A percentile compares a stretch with the other conserved stretches of the same genome.
phyloP scores from a whole-genome alignment of 2,329 filamentous ascomycete species.

The Chaetomiaceae sp. region DNA sequence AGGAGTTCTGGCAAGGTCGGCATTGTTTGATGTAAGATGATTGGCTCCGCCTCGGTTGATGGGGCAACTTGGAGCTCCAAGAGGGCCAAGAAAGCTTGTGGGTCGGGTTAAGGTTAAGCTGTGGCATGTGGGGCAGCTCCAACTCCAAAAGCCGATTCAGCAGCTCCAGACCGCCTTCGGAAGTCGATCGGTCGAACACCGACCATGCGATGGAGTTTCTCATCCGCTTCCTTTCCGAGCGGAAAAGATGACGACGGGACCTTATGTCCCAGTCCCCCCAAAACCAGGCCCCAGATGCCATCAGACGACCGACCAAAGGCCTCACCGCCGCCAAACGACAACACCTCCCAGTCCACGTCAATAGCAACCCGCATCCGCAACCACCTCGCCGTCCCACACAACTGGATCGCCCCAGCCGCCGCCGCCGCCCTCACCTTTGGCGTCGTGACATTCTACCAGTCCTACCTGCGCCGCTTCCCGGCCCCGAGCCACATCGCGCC shows the following conservation, averaged over 20 bases:
- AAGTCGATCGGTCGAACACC: not conserved
- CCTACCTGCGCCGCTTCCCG: slow-evolving; percentile 80
- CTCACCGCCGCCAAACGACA: slow-evolving; percentile 4
- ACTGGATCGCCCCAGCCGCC: slow-evolving; percentile 49
- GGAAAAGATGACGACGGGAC: slow-evolving; percentile 14
- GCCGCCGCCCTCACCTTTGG: slow-evolving; percentile 51
- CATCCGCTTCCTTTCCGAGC: slow-evolving; percentile 11
- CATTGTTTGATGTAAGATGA: not conserved
- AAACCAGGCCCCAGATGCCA: slow-evolving; percentile 3
- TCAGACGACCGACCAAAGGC: not conserved
- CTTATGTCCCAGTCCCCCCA: not conserved
- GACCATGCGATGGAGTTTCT: slow-evolving; percentile 25
- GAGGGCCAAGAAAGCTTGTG: too few relatives aligned
- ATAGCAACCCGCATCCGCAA: slow-evolving; percentile 49
- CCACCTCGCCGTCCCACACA: slow-evolving; percentile 51
- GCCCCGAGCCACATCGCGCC: slow-evolving; percentile 71
- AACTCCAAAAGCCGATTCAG: too few relatives aligned
- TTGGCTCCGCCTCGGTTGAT: too few relatives aligned
- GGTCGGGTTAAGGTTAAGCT: too few relatives aligned
- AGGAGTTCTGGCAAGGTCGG: not conserved
- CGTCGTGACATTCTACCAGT: slow-evolving; percentile 67
- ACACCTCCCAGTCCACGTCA: slow-evolving; percentile 38
- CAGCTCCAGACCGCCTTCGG: too few relatives aligned
- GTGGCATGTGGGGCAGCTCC: not conserved
- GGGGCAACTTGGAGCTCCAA: too few relatives aligned